These are phyloP conservation scores for Drechslerella dactyloides DNA, from an alignment of 2,329 filamentous ascomycete species.

Conservation along the genomic window DNA sequence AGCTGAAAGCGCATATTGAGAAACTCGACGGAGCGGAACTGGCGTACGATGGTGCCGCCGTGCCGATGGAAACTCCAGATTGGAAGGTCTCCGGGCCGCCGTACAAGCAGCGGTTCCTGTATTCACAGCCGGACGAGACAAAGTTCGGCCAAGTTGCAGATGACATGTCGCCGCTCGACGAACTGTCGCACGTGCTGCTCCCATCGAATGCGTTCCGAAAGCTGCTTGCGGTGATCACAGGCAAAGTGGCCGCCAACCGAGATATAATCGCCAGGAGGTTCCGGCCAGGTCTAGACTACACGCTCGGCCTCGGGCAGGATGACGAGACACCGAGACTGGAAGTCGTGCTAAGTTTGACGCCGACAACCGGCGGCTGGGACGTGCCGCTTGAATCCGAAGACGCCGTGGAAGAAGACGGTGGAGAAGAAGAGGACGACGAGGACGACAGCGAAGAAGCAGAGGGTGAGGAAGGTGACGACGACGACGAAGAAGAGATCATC, in stretches of 20 bases:
- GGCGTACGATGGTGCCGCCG: slow-evolving; percentile 41
- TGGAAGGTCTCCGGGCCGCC: slow-evolving; percentile 85
- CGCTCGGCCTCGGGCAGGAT: slow-evolving; percentile 82
- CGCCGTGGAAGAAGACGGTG: slow-evolving; percentile 61
- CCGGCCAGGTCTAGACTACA: slow-evolving; percentile 86
- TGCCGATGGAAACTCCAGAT: slow-evolving; percentile 59
- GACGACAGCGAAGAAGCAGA: slow-evolving; percentile 56
- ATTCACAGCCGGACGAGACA: slow-evolving; percentile 64
- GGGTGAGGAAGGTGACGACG: slow-evolving; percentile 51
- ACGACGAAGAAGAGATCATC: slow-evolving; percentile 51
- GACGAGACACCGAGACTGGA: slow-evolving; percentile 78
- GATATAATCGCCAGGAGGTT: slow-evolving; percentile 86
- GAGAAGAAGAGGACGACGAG: slow-evolving; percentile 59
- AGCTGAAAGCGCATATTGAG: slow-evolving; percentile 74
- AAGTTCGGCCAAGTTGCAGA: slow-evolving; percentile 56
- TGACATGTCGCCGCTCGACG: slow-evolving; percentile 69
- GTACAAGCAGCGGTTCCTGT: slow-evolving; percentile 93
- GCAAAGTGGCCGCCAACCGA: slow-evolving; percentile 73
- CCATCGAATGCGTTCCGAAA: slow-evolving; percentile 85
- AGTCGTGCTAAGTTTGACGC: slow-evolving; percentile 84
- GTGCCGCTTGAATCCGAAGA: slow-evolving; percentile 66
- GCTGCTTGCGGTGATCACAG: slow-evolving; percentile 85
- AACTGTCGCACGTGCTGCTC: slow-evolving; percentile 80
- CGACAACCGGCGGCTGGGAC: slow-evolving; percentile 82
- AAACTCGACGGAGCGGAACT: slow-evolving; percentile 65